A percentile compares a stretch with the other conserved stretches of the same genome.
phyloP scores from a whole-genome alignment of 208 protist species.

The Phytomonas sp. region DNA sequence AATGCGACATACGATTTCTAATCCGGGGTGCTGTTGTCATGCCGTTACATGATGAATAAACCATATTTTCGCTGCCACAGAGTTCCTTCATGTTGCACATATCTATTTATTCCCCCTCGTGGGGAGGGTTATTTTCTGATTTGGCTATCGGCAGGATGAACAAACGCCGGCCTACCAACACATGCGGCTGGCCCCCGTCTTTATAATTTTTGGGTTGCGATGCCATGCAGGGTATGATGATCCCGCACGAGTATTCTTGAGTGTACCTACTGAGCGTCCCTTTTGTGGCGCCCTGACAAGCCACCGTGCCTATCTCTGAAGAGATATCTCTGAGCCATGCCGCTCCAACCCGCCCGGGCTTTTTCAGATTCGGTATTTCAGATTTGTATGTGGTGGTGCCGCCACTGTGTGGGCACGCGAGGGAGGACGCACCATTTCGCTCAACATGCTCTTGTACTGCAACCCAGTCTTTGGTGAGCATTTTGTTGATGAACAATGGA shows the following conservation, averaged over 20 bases:
- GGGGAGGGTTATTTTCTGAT: neutral
- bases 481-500: neutral
- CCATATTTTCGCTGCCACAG: neutral
- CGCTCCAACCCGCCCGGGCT: neutral
- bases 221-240: neutral
- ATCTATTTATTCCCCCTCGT: neutral
- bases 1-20: neutral
- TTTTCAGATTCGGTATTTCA: neutral
- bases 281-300: neutral
- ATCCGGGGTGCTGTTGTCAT: neutral
- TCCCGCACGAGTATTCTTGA: neutral
- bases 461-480: neutral
- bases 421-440: neutral
- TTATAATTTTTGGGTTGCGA: neutral
- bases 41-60: neutral
- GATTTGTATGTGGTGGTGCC: neutral
- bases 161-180: neutral
- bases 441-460: neutral
- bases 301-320: neutral
- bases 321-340: neutral
- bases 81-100: neutral
- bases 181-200: neutral
- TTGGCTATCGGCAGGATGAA: neutral
- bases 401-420: neutral
- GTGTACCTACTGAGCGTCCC: neutral